Conservation (phyloP, 2,329 filamentous ascomycete genomes). For the Monilinia fructicola region DNA sequence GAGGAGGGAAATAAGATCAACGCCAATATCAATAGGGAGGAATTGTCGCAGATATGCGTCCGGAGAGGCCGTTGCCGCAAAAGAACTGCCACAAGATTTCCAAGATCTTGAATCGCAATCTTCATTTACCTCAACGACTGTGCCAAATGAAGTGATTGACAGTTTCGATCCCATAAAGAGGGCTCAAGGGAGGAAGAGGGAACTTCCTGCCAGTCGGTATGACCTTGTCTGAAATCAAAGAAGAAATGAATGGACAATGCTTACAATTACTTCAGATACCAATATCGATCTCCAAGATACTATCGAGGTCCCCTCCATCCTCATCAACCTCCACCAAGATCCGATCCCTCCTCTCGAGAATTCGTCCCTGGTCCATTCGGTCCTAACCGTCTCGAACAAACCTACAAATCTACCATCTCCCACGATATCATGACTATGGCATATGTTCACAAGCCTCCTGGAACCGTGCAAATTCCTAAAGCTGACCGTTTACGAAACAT, state of each 20-base stretch:
- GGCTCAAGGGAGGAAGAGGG: conserved; percentile 43
- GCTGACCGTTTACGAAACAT: conserved; percentile 71
- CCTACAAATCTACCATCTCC: conserved; percentile 82
- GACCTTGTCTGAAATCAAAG: conserved; percentile 13
- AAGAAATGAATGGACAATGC: conserved; percentile 11
- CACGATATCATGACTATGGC: conserved; percentile 85
- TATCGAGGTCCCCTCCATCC: conserved; percentile 91
- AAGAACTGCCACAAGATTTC: conserved; percentile 36
- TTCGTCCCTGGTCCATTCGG: conserved; percentile 92
- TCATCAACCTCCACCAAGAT: conserved; percentile 81
- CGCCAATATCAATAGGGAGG: conserved; percentile 16
- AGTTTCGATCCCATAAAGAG: conserved; percentile 50
- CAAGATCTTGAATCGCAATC: conserved; percentile 49
- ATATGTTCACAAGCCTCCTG: conserved; percentile 83
- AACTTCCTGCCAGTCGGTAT: conserved; percentile 46
- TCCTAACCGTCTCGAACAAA: conserved; percentile 82
- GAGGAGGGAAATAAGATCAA: conserved; percentile 31
- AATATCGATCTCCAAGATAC: conserved; percentile 92
- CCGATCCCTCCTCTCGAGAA: conserved; percentile 82
- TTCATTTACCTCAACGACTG: conserved; percentile 43
- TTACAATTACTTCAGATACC: conserved; percentile 63
- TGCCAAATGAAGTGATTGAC: conserved; percentile 42
- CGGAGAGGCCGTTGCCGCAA: conserved; percentile 31
- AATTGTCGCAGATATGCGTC: conserved; percentile 37
- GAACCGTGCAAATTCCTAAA: conserved; percentile 57